Base-by-base conservation (phyloP, 169 alveolate species). In the Plasmodium cynomolgi region DNA sequence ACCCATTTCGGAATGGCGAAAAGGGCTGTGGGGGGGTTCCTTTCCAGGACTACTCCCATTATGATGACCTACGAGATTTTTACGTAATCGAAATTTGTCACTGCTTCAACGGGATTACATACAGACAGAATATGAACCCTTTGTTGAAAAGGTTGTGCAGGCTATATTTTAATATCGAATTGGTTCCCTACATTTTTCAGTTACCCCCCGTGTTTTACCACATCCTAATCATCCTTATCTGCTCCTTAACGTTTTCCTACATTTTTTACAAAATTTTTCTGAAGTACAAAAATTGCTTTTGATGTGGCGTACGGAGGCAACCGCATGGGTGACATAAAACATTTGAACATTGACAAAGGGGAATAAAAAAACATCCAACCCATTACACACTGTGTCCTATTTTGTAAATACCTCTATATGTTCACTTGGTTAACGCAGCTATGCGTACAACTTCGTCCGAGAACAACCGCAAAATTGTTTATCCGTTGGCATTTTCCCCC, bases 191-290 rank as follows among this genome's bases (percentile, higher is more conserved):
- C 50, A 80, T 47, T 58, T 80, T 62, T 62, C 91, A 90, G 2
- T 80, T 90, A 62, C 77, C 94, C n/a, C 94, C 94, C 13, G 85
- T 90, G 50, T 90, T 90, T 31, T 90, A 80, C 34, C 91, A 90
- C 41, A 54, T 80, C 29, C 8, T 79, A 80, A 74, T 90, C 50
- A 90, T 90, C 34, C 33, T 90, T 58, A 80, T 79, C 13, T 90
- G 11, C 47, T 90, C 94, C 37, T 39, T 90, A 80, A 39, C 50
- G 26, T 33, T 58, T 73, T 8, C 94, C 50, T 90, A 90, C 20
- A 37, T 90, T 39, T 90, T 80, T 41, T 90, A 90, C 71, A 90
- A 90, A 31, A 79, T 90, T 29, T 90, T 90, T 80, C 54, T 79
- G 39, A 90, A 90, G 83, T 90, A 90, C 82, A 90, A 90, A 80